phyloP scores from a whole-genome alignment of 2,329 filamentous ascomycete species.

The Fusarium austroafricanum region DNA sequence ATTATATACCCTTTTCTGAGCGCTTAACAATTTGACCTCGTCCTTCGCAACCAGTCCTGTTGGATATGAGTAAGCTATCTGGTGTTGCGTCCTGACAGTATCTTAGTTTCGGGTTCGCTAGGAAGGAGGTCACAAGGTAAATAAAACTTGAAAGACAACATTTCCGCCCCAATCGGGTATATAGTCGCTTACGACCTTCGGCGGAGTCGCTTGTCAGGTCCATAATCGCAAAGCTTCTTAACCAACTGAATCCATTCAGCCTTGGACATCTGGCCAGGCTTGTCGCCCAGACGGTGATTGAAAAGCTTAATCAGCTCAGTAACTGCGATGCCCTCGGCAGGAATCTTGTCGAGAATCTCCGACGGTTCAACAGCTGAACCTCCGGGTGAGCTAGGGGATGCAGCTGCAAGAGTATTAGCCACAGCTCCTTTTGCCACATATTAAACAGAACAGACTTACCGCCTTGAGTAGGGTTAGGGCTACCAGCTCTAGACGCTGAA shows the following conservation, averaged over 20 bases:
- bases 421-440: not conserved
- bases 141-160: conserved; percentile 1
- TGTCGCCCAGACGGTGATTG: conserved; percentile 63
- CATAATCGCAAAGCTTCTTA: conserved; percentile 65
- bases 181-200: conserved; percentile 51
- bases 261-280: conserved; percentile 63
- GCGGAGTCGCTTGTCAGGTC: conserved; percentile 64
- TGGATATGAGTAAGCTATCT: not conserved
- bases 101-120: not conserved
- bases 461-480: conserved; percentile 61
- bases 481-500: conserved; percentile 70
- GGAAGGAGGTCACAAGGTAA: conserved; percentile 8
- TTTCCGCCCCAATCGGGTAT: conserved; percentile 8
- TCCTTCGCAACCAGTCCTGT: not conserved
- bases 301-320: conserved; percentile 66
- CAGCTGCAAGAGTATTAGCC: conserved; percentile 40
- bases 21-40: conserved; percentile 3
- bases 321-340: conserved; percentile 66
- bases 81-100: not conserved
- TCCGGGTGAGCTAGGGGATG: conserved; percentile 52
- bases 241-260: conserved; percentile 70
- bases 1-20: conserved; percentile 44
- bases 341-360: conserved; percentile 67
- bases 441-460: conserved; percentile 48
- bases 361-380: conserved; percentile 57